phyloP scores from a whole-genome alignment of 441 rosid genomes.

The Hypseocharis bilobata region DNA sequence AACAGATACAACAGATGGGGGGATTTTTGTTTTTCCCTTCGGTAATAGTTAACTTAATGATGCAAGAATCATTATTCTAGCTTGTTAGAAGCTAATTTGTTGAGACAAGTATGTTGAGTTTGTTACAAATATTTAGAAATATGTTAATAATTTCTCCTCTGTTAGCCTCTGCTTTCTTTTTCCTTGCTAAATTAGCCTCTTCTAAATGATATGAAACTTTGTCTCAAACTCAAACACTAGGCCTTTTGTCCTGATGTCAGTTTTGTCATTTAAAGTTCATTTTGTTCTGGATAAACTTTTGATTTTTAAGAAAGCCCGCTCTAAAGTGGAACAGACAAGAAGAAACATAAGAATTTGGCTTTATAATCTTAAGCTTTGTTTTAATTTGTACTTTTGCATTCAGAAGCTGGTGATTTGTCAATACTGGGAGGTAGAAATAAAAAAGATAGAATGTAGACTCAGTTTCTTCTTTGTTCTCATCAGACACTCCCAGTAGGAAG shows the following conservation, averaged over 20 bases:
- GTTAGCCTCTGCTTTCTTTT: neutral
- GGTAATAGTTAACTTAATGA: too few relatives aligned
- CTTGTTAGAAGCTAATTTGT: neutral
- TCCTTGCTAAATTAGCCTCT: too few relatives aligned
- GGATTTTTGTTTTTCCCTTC: too few relatives aligned
- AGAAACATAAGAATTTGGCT: neutral
- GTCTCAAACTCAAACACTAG: too few relatives aligned
- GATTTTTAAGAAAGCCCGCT: neutral
- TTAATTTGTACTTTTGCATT: neutral
- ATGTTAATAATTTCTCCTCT: neutral
- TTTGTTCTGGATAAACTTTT: neutral
- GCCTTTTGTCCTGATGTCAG: too few relatives aligned
- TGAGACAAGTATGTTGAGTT: neutral
- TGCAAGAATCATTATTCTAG: neutral
- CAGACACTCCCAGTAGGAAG: constrained; percentile 15
- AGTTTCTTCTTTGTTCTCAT: constrained; percentile 7
- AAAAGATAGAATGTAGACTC: constrained; percentile 4
- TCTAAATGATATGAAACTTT: neutral
- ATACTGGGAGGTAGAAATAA: neutral
- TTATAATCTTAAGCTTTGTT: neutral
- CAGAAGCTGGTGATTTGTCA: neutral
- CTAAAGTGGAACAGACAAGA: neutral
- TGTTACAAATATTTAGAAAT: neutral
- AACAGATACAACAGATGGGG: neutral
- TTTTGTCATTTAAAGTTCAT: too few relatives aligned